phyloP scores from a whole-genome alignment of 345 rosid species.

The Pseudoturritis turrita region DNA sequence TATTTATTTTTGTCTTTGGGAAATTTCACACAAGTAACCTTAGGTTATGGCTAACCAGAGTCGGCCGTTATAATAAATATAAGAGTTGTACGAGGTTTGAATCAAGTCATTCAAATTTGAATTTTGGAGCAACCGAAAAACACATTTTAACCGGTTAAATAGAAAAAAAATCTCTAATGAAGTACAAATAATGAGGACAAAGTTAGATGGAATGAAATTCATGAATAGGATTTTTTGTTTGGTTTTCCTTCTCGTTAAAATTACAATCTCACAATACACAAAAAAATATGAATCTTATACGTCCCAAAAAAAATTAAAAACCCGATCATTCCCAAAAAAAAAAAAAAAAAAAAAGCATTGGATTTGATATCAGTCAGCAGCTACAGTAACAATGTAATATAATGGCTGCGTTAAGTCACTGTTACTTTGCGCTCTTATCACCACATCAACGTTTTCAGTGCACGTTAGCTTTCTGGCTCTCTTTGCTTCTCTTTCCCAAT shows the following conservation, averaged over 20 bases:
- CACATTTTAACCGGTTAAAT: not conserved
- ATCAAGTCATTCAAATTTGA: not conserved
- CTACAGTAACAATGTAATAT: constrained; percentile 20
- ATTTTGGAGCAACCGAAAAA: not conserved
- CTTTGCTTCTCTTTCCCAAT: constrained; percentile 68
- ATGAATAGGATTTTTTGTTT: not conserved
- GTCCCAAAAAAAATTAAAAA: not conserved
- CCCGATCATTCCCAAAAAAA: not conserved
- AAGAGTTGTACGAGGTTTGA: too few relatives aligned
- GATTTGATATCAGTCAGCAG: constrained; percentile 11
- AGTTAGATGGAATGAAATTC: not conserved
- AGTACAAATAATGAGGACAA: not conserved
- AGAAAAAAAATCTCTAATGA: not conserved
- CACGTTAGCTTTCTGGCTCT: constrained; percentile 57
- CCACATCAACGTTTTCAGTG: constrained; percentile 28
- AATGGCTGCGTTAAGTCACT: constrained; percentile 12
- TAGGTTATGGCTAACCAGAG: too few relatives aligned
- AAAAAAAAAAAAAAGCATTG: not conserved
- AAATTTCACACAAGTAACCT: too few relatives aligned
- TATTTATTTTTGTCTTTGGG: too few relatives aligned
- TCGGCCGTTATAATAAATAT: too few relatives aligned
- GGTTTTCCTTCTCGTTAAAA: not conserved
- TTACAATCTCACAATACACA: not conserved
- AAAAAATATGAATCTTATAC: not conserved
- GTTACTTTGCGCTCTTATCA: constrained; percentile 8